Evolutionary conservation across 2,329 filamentous ascomycete genomes (phyloP).

Genomic region (Penicillium sp.): DNA sequence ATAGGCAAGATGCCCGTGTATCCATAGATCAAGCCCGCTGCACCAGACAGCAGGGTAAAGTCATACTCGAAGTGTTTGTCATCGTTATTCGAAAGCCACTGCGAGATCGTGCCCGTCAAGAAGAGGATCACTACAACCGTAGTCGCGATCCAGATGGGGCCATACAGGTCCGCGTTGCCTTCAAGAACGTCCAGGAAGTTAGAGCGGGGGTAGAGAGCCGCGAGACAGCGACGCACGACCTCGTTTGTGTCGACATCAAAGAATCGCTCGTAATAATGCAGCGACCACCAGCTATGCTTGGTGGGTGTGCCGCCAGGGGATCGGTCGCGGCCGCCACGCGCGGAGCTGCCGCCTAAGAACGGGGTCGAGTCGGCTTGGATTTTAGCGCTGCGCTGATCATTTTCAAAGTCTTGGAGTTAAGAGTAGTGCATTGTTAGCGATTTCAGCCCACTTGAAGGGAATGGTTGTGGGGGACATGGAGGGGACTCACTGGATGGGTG

Average conservation of each 20-base stretch:
- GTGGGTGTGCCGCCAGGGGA: conserved; percentile 47
- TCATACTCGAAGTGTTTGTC: conserved; percentile 80
- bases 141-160: conserved; percentile 97
- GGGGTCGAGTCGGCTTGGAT: conserved; percentile 50
- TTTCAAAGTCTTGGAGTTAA: conserved; percentile 61
- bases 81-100: conserved; percentile 71
- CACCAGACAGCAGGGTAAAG: conserved; percentile 82
- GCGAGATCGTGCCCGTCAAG: conserved; percentile 88
- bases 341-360: conserved; percentile 46
- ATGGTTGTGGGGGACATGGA: neutral
- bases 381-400: conserved; percentile 53
- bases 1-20: conserved; percentile 88
- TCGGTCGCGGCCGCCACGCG: conserved; percentile 40
- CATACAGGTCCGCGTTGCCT: conserved; percentile 94
- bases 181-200: conserved; percentile 98
- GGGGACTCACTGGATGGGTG: conserved; percentile 70
- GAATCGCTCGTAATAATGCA: conserved; percentile 94
- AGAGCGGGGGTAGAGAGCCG: conserved; percentile 82
- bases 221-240: conserved; percentile 80
- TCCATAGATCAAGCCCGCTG: conserved; percentile 89
- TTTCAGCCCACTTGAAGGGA: neutral
- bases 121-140: conserved; percentile 96
- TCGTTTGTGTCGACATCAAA: conserved; percentile 96
- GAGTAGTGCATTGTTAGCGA: neutral
- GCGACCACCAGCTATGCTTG: conserved; percentile 88